A percentile compares a stretch with the other conserved stretches of the same genome.
Conservation (phyloP, 176 grass and related monocot genomes). For the Aegilops tauschii region DNA sequence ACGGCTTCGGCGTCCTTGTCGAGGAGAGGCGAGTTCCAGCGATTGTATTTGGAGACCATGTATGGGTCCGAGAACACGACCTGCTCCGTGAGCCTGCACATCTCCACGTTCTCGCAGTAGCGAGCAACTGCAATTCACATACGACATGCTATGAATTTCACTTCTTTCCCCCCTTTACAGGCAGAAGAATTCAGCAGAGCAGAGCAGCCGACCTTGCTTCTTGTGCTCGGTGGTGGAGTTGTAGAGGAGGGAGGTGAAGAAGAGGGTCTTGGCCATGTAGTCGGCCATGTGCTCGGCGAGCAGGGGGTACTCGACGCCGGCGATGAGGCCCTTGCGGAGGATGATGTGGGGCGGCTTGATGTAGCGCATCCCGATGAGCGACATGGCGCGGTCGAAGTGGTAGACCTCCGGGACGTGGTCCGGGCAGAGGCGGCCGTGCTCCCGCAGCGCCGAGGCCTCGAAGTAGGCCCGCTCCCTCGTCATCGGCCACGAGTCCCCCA, state of each 20-base stretch:
- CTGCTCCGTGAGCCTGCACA: slow-evolving; percentile 89
- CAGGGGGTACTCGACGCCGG: slow-evolving; percentile 78
- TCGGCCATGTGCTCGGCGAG: slow-evolving; percentile 82
- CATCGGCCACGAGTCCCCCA: slow-evolving; percentile 88
- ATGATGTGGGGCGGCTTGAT: slow-evolving; percentile 85
- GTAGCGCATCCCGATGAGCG: slow-evolving; percentile 87
- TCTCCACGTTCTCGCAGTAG: slow-evolving; percentile 79
- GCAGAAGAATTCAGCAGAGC: not conserved
- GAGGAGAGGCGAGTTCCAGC: slow-evolving; percentile 72
- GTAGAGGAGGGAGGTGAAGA: slow-evolving; percentile 80
- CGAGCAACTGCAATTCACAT: slow-evolving; percentile 62
- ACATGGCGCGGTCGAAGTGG: slow-evolving; percentile 88
- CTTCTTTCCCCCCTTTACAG: too few relatives aligned
- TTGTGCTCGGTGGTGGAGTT: slow-evolving; percentile 80
- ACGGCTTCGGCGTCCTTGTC: slow-evolving; percentile 78
- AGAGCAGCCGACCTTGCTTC: slow-evolving; percentile 47
- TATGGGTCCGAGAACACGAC: slow-evolving; percentile 95
- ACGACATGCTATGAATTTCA: not conserved
- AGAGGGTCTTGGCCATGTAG: slow-evolving; percentile 81
- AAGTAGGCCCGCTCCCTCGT: slow-evolving; percentile 91
- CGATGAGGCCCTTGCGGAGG: slow-evolving; percentile 90
- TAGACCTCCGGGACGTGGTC: slow-evolving; percentile 85
- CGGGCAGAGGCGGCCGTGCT: slow-evolving; percentile 68
- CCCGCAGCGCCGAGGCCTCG: slow-evolving; percentile 61
- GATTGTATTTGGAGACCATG: slow-evolving; percentile 64